Percentiles rank a stretch among this genome's conserved stretches.
These are phyloP conservation scores for Mycena crocata DNA, from an alignment of 768 basidiomycete species.

Conservation along the genomic window DNA sequence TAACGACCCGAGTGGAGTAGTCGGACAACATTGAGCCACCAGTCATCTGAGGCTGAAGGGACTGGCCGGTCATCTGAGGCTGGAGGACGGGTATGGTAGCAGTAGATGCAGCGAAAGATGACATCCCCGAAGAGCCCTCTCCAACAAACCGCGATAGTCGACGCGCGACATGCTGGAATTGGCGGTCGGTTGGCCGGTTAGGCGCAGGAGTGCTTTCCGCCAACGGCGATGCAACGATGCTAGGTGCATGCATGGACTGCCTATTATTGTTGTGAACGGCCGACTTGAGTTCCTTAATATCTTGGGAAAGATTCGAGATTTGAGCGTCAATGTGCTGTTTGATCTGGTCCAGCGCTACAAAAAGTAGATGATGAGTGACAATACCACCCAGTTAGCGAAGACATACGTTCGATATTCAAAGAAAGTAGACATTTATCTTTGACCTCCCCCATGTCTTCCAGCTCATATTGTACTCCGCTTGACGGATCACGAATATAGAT, in stretches of 20 bases:
- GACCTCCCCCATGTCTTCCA: conserved; percentile 95
- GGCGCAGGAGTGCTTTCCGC: conserved; percentile 75
- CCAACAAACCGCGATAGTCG: conserved; percentile 79
- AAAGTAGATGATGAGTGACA: conserved; percentile 20
- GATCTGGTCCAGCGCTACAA: conserved; percentile 93
- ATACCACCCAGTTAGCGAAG: not conserved
- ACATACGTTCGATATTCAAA: conserved; percentile 96
- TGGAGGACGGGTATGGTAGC: conserved; percentile 51
- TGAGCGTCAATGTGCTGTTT: conserved; percentile 97
- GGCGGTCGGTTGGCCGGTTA: conserved; percentile 78
- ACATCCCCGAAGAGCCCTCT: conserved; percentile 47
- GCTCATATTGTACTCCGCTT: conserved; percentile 94
- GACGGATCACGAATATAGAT: conserved; percentile 95
- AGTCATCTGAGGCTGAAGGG: conserved; percentile 77
- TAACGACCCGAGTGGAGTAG: conserved; percentile 77
- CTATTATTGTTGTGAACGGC: conserved; percentile 68
- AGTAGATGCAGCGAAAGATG: conserved; percentile 38
- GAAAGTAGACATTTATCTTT: conserved; percentile 89
- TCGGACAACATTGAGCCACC: conserved; percentile 81
- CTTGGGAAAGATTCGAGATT: conserved; percentile 85
- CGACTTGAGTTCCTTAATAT: conserved; percentile 88
- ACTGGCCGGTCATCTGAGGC: conserved; percentile 77
- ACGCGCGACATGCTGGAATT: conserved; percentile 79
- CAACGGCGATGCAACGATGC: conserved; percentile 65
- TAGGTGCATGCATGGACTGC: conserved; percentile 58